Percentiles rank a stretch among this genome's conserved stretches.
phyloP scores from a whole-genome alignment of 176 grass and related monocot genomes.

The Otatea glauca region DNA sequence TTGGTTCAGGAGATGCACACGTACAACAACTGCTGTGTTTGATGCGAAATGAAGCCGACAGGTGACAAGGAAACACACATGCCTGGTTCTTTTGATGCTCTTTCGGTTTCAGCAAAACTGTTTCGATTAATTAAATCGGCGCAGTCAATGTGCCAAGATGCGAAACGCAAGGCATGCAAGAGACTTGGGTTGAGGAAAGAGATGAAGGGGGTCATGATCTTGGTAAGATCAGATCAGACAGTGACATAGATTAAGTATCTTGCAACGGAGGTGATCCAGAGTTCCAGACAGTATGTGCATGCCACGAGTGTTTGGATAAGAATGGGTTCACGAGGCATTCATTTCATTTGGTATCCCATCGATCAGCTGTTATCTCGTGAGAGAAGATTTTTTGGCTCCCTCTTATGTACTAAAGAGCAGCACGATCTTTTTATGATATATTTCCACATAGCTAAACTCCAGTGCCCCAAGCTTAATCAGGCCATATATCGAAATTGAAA shows the following conservation, averaged over 20 bases:
- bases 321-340: background rate
- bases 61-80: background rate
- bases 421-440: background rate
- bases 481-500: too few species aligned
- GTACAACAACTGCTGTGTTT: background rate
- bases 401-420: background rate
- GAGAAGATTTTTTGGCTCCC: background rate
- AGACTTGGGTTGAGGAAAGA: background rate
- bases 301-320: background rate
- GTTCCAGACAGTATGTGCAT: background rate
- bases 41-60: background rate
- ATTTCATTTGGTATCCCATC: background rate
- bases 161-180: background rate
- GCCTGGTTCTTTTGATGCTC: background rate
- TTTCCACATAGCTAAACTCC: background rate
- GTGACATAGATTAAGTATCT: background rate
- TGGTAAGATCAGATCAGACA: background rate
- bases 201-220: background rate
- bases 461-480: background rate
- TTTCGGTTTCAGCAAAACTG: constrained; percentile 7
- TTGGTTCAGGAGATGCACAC: constrained; percentile 3
- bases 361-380: background rate
- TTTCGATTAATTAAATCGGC: background rate
- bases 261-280: background rate
- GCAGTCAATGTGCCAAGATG: background rate